phyloP scores from a whole-genome alignment of 2,329 filamentous ascomycete genomes.

The Xylariaceae sp. region DNA sequence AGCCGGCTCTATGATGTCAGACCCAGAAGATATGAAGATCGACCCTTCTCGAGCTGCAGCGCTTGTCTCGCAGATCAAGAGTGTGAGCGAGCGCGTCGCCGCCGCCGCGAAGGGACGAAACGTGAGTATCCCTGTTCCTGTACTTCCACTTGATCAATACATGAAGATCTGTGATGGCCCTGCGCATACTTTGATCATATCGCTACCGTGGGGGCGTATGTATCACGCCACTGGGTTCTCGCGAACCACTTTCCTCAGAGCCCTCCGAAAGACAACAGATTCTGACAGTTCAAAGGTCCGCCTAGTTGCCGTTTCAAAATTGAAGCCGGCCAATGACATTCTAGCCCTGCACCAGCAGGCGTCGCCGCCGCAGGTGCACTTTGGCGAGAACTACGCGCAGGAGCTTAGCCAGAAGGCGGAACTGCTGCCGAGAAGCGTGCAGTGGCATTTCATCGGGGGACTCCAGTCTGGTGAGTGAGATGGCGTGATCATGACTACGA shows the following conservation, averaged over 20 bases:
- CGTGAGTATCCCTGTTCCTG: constrained; percentile 35
- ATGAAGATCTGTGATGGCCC: no score
- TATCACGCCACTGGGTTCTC: no score
- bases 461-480: constrained; percentile 64
- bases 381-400: constrained; percentile 95
- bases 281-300: constrained; percentile 53
- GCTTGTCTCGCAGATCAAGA: constrained; percentile 58
- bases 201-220: no score
- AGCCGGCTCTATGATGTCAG: constrained; percentile 38
- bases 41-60: constrained; percentile 57
- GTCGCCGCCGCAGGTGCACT: constrained; percentile 63
- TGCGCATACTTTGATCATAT: no score
- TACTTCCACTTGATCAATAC: no score
- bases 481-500: background rate
- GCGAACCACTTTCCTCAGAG: background rate
- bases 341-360: constrained; percentile 70
- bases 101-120: constrained; percentile 49
- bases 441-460: constrained; percentile 96
- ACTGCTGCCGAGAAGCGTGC: constrained; percentile 69
- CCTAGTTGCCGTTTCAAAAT: constrained; percentile 91
- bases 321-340: constrained; percentile 91
- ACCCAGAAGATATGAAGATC: constrained; percentile 54
- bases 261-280: constrained; percentile 1
- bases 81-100: constrained; percentile 55
- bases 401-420: constrained; percentile 84